Conservation (phyloP, 2,329 filamentous ascomycete species). For the Fusarium bulbicola region DNA sequence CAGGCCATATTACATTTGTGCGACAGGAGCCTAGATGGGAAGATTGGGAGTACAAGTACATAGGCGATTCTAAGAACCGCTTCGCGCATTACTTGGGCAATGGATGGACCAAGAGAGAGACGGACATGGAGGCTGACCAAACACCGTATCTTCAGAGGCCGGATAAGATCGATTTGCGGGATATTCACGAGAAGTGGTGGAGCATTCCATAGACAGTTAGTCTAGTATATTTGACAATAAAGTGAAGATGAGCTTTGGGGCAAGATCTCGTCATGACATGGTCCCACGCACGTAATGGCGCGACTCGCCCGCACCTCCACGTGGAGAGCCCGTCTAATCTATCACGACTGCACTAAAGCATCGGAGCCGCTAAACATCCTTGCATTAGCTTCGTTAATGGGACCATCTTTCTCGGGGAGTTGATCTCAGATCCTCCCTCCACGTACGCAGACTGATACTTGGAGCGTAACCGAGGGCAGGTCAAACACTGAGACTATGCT, state of each 20-base stretch:
- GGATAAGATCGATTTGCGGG: slow-evolving; percentile 65
- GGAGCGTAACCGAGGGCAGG: background rate
- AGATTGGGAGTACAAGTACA: slow-evolving; percentile 62
- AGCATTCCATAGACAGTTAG: slow-evolving; percentile 46
- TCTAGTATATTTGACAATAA: background rate
- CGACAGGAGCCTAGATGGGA: slow-evolving; percentile 65
- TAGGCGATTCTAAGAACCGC: slow-evolving; percentile 55
- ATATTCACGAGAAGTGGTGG: slow-evolving; percentile 76
- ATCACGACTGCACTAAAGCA: slow-evolving; percentile 4
- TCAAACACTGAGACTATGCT: background rate
- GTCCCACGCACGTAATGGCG: slow-evolving; percentile 32
- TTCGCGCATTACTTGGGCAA: slow-evolving; percentile 74
- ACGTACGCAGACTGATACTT: background rate
- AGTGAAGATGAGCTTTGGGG: background rate
- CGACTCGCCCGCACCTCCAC: slow-evolving; percentile 7
- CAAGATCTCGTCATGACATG: slow-evolving; percentile 13
- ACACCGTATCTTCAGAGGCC: slow-evolving; percentile 69
- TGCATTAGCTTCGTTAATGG: background rate
- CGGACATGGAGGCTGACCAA: slow-evolving; percentile 64
- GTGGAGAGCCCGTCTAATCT: slow-evolving; percentile 2
- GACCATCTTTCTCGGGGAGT: background rate
- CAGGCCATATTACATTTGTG: slow-evolving; percentile 67
- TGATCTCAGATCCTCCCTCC: background rate
- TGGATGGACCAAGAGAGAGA: slow-evolving; percentile 70
- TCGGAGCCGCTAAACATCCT: slow-evolving; percentile 1